Base-by-base conservation (phyloP, 768 basidiomycete genomes). In the Kwoniella heveanensis region DNA sequence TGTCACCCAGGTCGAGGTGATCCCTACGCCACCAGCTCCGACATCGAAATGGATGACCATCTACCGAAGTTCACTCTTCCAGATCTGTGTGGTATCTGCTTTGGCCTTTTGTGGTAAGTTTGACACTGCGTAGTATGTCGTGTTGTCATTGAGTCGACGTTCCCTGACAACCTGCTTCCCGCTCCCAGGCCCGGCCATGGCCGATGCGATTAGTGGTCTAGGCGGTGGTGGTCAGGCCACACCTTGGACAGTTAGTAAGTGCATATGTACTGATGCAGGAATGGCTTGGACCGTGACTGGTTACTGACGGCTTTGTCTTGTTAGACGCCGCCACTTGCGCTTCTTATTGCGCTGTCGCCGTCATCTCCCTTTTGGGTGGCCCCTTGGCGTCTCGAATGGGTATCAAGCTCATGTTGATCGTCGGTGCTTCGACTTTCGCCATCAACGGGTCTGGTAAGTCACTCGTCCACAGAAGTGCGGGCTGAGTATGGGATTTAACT, bases 201-300 rank as follows among this genome's bases (percentile, higher is more conserved):
- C 63, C 10, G 68, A 69, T 56, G 68, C 70, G 9, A 72, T 72
- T 37, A 29, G 44, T 7, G 55, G 50, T 54, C 68, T 72, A 6
- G 71, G 71, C 25, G 71, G 71, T 30, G 71, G 71, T 53, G 70
- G 65, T 29, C 65, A 62, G 50, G 65, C 61, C 7, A 63, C 66
- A 1, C 61, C 62, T 7, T 62, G 60, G 9, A 63, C 62, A 21
- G 57, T 64, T 19, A 61, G 63, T 64, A 25, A 64, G 62, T 64
- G 19, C 19, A 36, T 7, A 36, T 36, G 32, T 36, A 36, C 32
- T 36, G 13, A 7, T 6, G 7, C 6, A 36, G 32, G 13, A 36
- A 36, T 36, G 7, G 32, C 32, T 13, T 13, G 7, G 13, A 13
- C 32, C 32, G 32, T 7, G 13, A 6, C 13, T 36, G 32, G 13